Evolutionary conservation across 108 stramenopile genomes (phyloP).

Genomic region (Cyclostephanos tholiformis): DNA sequence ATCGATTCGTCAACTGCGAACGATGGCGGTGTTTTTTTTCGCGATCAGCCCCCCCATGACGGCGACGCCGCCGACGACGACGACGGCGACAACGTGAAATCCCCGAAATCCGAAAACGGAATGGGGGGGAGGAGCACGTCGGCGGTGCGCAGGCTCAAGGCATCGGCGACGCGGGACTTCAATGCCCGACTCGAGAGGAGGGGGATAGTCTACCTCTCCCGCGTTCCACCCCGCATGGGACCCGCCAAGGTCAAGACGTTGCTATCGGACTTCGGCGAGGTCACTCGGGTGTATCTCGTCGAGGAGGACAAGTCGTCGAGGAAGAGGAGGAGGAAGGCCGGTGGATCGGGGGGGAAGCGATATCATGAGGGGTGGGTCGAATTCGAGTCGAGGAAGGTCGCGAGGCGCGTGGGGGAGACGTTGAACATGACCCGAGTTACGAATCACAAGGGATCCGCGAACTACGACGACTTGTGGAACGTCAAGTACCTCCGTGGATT

Average conservation of each 20-base stretch:
- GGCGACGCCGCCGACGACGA: not conserved
- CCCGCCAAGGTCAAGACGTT: slow-evolving; percentile 93
- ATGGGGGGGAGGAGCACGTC: not conserved
- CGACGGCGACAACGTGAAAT: not conserved
- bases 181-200: slow-evolving; percentile 73
- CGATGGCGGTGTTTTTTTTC: not conserved
- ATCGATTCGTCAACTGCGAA: not conserved
- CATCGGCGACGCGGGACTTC: slow-evolving; percentile 73
- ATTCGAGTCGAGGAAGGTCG: slow-evolving; percentile 89
- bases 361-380: slow-evolving; percentile 97
- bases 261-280: slow-evolving; percentile 83
- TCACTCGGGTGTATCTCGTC: slow-evolving; percentile 92
- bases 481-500: slow-evolving; percentile 94
- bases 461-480: slow-evolving; percentile 95
- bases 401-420: slow-evolving; percentile 78
- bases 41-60: not conserved
- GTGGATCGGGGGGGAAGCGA: slow-evolving; percentile 79
- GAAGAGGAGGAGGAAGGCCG: slow-evolving; percentile 75
- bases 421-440: slow-evolving; percentile 87
- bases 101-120: not conserved
- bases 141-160: slow-evolving; percentile 56
- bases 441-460: slow-evolving; percentile 77
- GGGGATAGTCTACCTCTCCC: slow-evolving; percentile 94
- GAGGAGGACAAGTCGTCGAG: slow-evolving; percentile 88
- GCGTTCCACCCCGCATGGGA: slow-evolving; percentile 95